Evolutionary conservation across 768 basidiomycete genomes (phyloP).

Genomic region (Leccinum barrowsii): DNA sequence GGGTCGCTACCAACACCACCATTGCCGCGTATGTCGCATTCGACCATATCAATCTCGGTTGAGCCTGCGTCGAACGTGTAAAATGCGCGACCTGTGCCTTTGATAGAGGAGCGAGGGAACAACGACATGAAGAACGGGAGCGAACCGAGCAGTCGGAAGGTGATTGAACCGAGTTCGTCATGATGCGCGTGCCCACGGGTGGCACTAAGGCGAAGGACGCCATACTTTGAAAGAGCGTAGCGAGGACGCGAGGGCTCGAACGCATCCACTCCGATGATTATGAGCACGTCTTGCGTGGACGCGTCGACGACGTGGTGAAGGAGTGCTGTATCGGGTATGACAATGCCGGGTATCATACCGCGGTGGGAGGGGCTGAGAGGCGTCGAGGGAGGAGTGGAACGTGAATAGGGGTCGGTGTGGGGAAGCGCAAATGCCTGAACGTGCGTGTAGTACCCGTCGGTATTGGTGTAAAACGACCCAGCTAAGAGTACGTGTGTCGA

Average conservation of each 20-base stretch:
- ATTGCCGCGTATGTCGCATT: constrained; percentile 9
- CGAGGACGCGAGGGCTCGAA: background rate
- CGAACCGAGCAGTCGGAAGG: constrained; percentile 4
- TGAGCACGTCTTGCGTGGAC: constrained; percentile 7
- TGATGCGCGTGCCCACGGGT: background rate
- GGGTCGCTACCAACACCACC: background rate
- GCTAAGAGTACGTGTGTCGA: constrained; percentile 19
- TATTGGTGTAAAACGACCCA: background rate
- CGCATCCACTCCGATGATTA: constrained; percentile 3
- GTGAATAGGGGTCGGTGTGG: background rate
- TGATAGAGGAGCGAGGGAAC: constrained; percentile 12
- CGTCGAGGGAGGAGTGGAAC: background rate
- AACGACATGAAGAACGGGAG: background rate
- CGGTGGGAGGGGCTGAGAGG: constrained; percentile 10
- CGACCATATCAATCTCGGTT: constrained; percentile 4
- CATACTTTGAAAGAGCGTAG: background rate
- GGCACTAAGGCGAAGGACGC: constrained; percentile 5
- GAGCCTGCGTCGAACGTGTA: background rate
- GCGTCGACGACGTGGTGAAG: constrained; percentile 12
- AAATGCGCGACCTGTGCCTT: constrained; percentile 14
- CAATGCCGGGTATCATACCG: constrained; percentile 3
- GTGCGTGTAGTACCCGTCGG: constrained; percentile 2
- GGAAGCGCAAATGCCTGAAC: constrained; percentile 17
- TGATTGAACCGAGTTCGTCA: constrained; percentile 4
- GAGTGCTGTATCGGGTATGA: background rate